These are phyloP conservation scores for Claviceps pazoutovae DNA, from an alignment of 2,329 filamentous ascomycete genomes.

Conservation along the genomic window DNA sequence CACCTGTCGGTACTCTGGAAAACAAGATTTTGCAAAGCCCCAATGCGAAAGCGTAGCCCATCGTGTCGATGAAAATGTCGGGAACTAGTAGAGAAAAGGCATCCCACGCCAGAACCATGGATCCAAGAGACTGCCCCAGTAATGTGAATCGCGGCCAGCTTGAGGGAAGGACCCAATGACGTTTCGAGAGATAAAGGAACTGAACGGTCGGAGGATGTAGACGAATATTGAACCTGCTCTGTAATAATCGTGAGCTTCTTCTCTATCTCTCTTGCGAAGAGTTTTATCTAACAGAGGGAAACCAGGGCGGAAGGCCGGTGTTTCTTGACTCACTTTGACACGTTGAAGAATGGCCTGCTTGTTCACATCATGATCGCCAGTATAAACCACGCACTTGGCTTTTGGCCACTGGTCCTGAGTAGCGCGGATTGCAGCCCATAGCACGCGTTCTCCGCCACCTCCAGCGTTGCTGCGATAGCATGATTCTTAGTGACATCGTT, in stretches of 20 bases:
- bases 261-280: neutral
- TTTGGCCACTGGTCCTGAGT: conserved; percentile 82
- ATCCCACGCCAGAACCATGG: conserved; percentile 75
- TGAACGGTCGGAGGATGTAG: conserved; percentile 70
- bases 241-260: conserved; percentile 1
- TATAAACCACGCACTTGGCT: conserved; percentile 85
- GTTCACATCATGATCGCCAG: conserved; percentile 78
- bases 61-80: conserved; percentile 91
- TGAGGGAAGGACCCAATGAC: conserved; percentile 71
- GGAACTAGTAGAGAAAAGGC: conserved; percentile 85
- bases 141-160: conserved; percentile 90
- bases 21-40: conserved; percentile 76
- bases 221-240: conserved; percentile 84
- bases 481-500: conserved; percentile 1
- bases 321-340: conserved; percentile 46
- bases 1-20: conserved; percentile 64
- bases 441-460: conserved; percentile 84
- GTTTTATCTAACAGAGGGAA: neutral
- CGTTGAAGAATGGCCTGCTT: conserved; percentile 66
- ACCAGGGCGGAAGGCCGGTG: neutral
- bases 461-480: conserved; percentile 62
- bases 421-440: conserved; percentile 89
- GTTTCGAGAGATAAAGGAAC: conserved; percentile 82
- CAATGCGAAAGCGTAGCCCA: conserved; percentile 91
- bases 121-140: conserved; percentile 84